Conservation (phyloP, 129 eudicot genomes). For the Flaveria brownii region DNA sequence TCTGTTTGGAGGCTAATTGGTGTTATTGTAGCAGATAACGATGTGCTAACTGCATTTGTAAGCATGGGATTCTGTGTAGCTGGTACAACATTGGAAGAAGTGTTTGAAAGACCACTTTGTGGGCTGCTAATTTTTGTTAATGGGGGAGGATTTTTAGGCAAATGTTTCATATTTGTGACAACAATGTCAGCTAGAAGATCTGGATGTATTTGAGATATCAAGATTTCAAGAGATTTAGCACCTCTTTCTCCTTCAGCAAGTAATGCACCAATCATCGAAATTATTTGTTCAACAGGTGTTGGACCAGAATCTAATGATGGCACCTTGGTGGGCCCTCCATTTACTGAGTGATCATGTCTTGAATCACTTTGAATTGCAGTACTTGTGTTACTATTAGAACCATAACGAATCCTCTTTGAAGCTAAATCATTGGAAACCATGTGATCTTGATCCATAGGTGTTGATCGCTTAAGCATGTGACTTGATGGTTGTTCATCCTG, state of each 20-base stretch:
- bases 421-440: constrained; percentile 42
- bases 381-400: constrained; percentile 32
- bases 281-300: constrained; percentile 91
- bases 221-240: constrained; percentile 85
- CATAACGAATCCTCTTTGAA: constrained; percentile 66
- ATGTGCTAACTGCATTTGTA: constrained; percentile 36
- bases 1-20: constrained; percentile 49
- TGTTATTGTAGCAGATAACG: constrained; percentile 48
- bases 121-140: constrained; percentile 32
- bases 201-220: constrained; percentile 82
- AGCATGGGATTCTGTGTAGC: constrained; percentile 28
- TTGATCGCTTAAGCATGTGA: constrained; percentile 54
- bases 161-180: constrained; percentile 90
- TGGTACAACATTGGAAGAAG: constrained; percentile 38
- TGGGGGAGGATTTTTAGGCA: constrained; percentile 70
- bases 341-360: constrained; percentile 43
- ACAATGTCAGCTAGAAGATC: constrained; percentile 96
- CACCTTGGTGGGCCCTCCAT: constrained; percentile 58
- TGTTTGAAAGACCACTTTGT: constrained; percentile 37
- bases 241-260: constrained; percentile 97
- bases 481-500: constrained; percentile 75
- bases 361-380: constrained; percentile 41
- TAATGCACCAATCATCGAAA: constrained; percentile 87
- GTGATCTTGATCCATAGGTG: constrained; percentile 52
- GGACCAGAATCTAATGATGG: constrained; percentile 46